phyloP scores from a whole-genome alignment of 345 rosid species.

The Hibiscus trionum region DNA sequence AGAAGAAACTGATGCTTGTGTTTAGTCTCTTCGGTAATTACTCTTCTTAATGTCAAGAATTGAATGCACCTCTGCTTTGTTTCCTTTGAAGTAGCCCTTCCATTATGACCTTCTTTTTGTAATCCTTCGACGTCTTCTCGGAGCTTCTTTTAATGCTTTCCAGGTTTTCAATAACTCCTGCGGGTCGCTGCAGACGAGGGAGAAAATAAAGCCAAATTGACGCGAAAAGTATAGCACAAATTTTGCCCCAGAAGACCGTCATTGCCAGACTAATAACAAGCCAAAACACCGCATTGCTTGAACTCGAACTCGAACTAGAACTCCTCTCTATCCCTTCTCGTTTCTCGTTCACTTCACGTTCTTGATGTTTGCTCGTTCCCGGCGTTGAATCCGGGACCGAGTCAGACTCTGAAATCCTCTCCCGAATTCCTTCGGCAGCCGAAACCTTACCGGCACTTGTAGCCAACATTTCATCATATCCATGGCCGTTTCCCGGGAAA shows the following conservation, averaged over 20 bases:
- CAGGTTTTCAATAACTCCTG: neutral
- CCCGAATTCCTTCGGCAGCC: neutral
- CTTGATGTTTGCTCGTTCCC: conserved; percentile 7
- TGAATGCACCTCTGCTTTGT: conserved; percentile 19
- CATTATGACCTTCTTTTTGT: conserved; percentile 25
- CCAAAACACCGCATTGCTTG: conserved; percentile 9
- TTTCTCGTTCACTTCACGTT: neutral
- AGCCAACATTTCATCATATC: neutral
- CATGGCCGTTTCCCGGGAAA: neutral
- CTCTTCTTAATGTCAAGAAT: conserved; percentile 18
- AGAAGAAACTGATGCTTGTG: conserved; percentile 1
- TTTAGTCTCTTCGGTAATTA: neutral
- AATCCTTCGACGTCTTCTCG: neutral
- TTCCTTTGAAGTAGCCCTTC: conserved; percentile 28
- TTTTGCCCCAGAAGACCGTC: conserved; percentile 35
- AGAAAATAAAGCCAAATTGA: conserved; percentile 24
- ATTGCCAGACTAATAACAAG: conserved; percentile 17
- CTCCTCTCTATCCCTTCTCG: neutral
- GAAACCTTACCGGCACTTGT: neutral
- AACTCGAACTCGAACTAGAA: neutral
- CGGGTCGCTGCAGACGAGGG: conserved; percentile 4
- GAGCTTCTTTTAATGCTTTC: neutral
- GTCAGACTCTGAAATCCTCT: neutral
- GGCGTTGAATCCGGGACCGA: conserved; percentile 9
- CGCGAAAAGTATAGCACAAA: conserved; percentile 32